phyloP scores from a whole-genome alignment of 441 rosid species.

The Capsella rubella region DNA sequence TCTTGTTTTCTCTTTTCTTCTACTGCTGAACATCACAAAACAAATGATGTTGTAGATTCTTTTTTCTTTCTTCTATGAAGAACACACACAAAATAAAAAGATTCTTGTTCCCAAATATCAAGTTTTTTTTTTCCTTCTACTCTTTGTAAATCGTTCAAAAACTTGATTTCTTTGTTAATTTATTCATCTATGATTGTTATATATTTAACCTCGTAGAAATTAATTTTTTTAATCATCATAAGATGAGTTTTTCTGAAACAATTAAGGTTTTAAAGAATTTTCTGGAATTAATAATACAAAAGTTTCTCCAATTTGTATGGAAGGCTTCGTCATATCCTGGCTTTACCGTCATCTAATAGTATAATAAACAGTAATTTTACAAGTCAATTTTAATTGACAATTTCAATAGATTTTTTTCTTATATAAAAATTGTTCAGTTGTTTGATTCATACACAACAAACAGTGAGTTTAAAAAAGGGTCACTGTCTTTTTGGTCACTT shows the following conservation, averaged over 20 bases:
- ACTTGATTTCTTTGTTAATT: not conserved
- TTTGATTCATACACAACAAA: constrained; percentile 37
- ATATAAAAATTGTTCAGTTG: not conserved
- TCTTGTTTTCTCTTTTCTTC: not conserved
- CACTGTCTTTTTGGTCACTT: constrained; percentile 46
- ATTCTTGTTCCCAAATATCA: not conserved
- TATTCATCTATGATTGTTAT: not conserved
- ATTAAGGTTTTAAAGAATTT: constrained; percentile 25
- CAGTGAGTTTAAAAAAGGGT: constrained; percentile 38
- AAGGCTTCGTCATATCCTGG: constrained; percentile 29
- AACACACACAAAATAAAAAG: not conserved
- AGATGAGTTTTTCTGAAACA: constrained; percentile 1
- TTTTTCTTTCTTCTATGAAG: not conserved
- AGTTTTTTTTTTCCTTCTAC: constrained; percentile 16
- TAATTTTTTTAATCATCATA: not conserved
- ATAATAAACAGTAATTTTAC: constrained; percentile 25
- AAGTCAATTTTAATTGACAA: constrained; percentile 33
- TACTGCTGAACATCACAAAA: not conserved
- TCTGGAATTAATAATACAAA: not conserved
- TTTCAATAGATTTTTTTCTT: constrained; percentile 7
- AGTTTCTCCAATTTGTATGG: constrained; percentile 21
- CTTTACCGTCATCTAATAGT: constrained; percentile 32
- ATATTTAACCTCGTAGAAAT: not conserved
- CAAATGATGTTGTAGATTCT: not conserved
- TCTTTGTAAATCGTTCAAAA: constrained; percentile 2